A percentile compares a stretch with the other conserved stretches of the same genome.
phyloP scores from a whole-genome alignment of 2,329 filamentous ascomycete species.

The Fusarium denticulatum region DNA sequence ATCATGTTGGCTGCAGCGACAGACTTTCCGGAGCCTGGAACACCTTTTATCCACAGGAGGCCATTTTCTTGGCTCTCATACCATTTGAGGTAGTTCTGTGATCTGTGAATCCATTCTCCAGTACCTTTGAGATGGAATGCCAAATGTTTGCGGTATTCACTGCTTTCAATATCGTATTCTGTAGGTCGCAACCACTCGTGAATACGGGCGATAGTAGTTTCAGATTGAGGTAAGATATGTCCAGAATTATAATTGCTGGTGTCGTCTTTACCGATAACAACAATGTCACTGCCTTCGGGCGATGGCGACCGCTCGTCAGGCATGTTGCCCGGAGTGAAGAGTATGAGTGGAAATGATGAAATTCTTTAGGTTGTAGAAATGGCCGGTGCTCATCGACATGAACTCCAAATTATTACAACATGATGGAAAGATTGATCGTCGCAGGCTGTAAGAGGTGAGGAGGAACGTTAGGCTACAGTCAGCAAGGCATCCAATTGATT shows the following conservation, averaged over 20 bases:
- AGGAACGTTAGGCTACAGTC: background rate
- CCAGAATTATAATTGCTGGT: slow-evolving; percentile 47
- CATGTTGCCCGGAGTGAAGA: background rate
- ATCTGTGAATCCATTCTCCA: slow-evolving; percentile 20
- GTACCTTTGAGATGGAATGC: slow-evolving; percentile 24
- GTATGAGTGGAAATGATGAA: background rate
- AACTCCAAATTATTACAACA: background rate
- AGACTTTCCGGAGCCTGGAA: slow-evolving; percentile 54
- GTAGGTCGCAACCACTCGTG: slow-evolving; percentile 32
- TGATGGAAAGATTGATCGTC: background rate
- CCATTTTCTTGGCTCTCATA: slow-evolving; percentile 8
- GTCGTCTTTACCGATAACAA: slow-evolving; percentile 28
- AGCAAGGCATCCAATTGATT: background rate
- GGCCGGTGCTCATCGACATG: background rate
- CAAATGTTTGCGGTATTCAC: slow-evolving; percentile 35
- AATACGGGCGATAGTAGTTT: slow-evolving; percentile 38
- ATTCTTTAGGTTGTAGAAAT: fast-evolving
- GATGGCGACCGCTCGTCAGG: background rate
- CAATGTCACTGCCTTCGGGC: slow-evolving; percentile 14
- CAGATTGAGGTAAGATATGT: slow-evolving; percentile 45
- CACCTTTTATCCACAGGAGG: slow-evolving; percentile 44
- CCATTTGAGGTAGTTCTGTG: slow-evolving; percentile 21
- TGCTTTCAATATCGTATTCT: slow-evolving; percentile 22
- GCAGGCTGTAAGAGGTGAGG: background rate
- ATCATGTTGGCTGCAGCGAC: slow-evolving; percentile 47